These are phyloP conservation scores for Hanseniaspora guilliermondii DNA, from an alignment of 805 yeast genomes.

Conservation along the genomic window DNA sequence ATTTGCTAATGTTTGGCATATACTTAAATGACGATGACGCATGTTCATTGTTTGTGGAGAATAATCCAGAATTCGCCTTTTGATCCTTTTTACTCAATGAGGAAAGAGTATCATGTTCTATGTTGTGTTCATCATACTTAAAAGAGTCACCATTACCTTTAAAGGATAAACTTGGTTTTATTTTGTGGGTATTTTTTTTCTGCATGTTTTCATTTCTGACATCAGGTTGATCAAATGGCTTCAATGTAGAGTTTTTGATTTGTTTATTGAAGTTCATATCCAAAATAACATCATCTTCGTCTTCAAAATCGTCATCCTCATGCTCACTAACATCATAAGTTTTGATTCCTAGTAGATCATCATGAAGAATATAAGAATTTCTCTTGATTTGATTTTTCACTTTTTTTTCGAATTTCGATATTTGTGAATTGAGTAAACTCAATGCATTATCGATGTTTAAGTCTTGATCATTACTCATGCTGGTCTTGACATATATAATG, in stretches of 20 bases:
- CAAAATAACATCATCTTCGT: not conserved
- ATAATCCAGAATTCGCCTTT: not conserved
- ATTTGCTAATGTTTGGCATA: not conserved
- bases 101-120: not conserved
- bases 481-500: not conserved
- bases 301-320: not conserved
- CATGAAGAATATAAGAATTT: not conserved
- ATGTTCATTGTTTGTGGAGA: not conserved
- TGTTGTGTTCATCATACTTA: not conserved
- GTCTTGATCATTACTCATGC: not conserved
- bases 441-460: constrained; percentile 7
- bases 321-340: not conserved
- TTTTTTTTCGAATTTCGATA: constrained; percentile 4
- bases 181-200: not conserved
- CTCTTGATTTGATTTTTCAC: not conserved
- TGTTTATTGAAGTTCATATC: not conserved
- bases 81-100: not conserved
- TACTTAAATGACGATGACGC: not conserved
- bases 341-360: not conserved
- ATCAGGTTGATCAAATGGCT: not conserved
- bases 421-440: constrained; percentile 1
- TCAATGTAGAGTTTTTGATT: not conserved
- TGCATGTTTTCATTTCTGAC: not conserved
- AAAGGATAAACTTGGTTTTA: not conserved
- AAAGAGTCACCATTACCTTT: not conserved